Percentiles rank a stretch among this genome's conserved stretches.
These are phyloP conservation scores for Lophiotrema nucula DNA, from an alignment of 495 filamentous ascomycete genomes.

Conservation along the genomic window DNA sequence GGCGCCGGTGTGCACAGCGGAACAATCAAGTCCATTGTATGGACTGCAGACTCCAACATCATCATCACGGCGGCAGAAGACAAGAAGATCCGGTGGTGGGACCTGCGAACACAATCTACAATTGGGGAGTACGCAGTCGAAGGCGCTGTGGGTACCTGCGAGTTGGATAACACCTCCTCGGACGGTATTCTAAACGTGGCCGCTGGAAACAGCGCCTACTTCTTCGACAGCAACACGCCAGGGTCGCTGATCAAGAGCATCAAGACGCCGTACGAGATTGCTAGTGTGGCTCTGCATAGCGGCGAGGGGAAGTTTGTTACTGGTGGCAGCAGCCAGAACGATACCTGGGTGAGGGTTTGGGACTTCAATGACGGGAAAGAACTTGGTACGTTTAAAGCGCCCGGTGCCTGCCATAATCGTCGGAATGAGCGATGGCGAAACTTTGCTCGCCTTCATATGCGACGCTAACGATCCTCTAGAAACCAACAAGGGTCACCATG, in stretches of 20 bases:
- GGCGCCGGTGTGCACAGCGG: conserved; percentile 77
- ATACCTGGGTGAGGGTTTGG: conserved; percentile 94
- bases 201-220: conserved; percentile 87
- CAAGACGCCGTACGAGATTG: conserved; percentile 76
- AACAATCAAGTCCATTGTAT: conserved; percentile 91
- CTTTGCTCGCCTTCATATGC: too few relatives aligned
- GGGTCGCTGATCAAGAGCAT: conserved; percentile 72
- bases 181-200: conserved; percentile 57
- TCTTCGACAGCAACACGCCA: conserved; percentile 76
- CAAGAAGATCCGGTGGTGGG: conserved; percentile 91
- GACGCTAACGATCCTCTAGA: conserved; percentile 48
- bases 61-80: conserved; percentile 88
- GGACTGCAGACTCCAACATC: conserved; percentile 81
- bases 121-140: conserved; percentile 72
- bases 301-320: conserved; percentile 79
- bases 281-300: conserved; percentile 82
- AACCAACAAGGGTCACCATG: conserved; percentile 95
- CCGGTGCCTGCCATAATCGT: not conserved
- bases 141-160: conserved; percentile 84
- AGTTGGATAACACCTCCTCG: conserved; percentile 53
- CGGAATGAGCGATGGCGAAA: too few relatives aligned
- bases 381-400: conserved; percentile 64
- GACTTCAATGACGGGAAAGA: conserved; percentile 79
- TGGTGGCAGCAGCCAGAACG: conserved; percentile 65
- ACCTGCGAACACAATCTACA: conserved; percentile 70